A percentile compares a stretch with the other conserved stretches of the same genome.
Evolutionary conservation across 495 filamentous ascomycete genomes (phyloP).

Genomic region (Lichenothelia convexa): DNA sequence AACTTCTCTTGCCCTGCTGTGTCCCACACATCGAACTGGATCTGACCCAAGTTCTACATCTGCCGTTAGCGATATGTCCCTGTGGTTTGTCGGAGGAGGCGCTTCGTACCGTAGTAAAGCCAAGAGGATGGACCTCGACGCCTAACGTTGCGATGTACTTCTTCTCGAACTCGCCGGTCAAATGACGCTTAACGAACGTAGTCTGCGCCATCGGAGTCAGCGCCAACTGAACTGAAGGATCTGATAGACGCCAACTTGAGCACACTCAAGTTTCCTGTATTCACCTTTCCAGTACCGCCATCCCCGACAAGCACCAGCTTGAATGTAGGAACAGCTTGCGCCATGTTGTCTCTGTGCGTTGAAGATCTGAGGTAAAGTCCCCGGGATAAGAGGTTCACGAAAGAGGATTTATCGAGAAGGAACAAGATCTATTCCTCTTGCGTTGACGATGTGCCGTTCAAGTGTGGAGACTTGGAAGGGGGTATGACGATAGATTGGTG

Average conservation of each 20-base stretch:
- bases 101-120: slow-evolving; percentile 74
- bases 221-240: neutral
- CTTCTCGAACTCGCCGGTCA: slow-evolving; percentile 99
- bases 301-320: slow-evolving; percentile 99
- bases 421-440: too few species aligned
- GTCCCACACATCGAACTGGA: slow-evolving; percentile 99
- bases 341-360: too few species aligned
- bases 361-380: too few species aligned
- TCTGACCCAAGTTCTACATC: slow-evolving; percentile 71
- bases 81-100: slow-evolving; percentile 7
- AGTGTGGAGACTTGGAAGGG: too few species aligned
- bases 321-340: slow-evolving; percentile 56
- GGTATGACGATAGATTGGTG: too few species aligned
- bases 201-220: slow-evolving; percentile 42
- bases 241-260: neutral
- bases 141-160: slow-evolving; percentile 99
- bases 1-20: slow-evolving; percentile 99
- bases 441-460: too few species aligned
- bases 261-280: slow-evolving; percentile 11
- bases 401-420: too few species aligned
- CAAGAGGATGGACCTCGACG: slow-evolving; percentile 95
- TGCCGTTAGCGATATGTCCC: too few species aligned
- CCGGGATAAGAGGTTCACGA: too few species aligned
- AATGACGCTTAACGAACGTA: slow-evolving; percentile 99
- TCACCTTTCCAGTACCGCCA: slow-evolving; percentile 98